phyloP scores from a whole-genome alignment of 2,329 filamentous ascomycete species.

The Claviceps sp. region DNA sequence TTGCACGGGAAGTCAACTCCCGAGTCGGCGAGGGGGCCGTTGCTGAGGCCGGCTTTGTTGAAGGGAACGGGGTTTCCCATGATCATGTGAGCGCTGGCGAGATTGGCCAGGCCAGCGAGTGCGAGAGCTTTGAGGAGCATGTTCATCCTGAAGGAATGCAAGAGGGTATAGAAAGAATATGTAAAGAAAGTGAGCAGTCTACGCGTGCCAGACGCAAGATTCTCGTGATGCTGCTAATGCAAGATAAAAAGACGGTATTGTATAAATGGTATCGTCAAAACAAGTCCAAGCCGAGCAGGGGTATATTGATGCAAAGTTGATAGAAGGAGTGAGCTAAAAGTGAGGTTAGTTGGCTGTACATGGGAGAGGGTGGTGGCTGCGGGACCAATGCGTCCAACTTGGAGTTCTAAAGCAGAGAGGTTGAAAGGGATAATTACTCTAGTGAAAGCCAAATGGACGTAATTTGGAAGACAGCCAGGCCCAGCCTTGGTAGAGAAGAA shows the following conservation, averaged over 20 bases:
- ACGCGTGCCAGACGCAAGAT: constrained; percentile 21
- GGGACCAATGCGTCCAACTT: neutral
- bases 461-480: constrained; percentile 14
- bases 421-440: constrained; percentile 4
- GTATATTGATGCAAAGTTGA: too few relatives aligned
- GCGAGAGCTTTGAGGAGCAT: constrained; percentile 39
- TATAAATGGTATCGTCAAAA: constrained; percentile 10
- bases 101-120: constrained; percentile 41
- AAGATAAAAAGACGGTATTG: constrained; percentile 9
- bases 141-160: constrained; percentile 13
- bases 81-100: constrained; percentile 61
- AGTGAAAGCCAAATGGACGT: neutral
- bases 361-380: too few relatives aligned
- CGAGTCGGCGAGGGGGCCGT: constrained; percentile 45
- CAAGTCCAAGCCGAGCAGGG: neutral
- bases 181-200: constrained; percentile 5
- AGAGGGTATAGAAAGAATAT: constrained; percentile 11
- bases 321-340: too few relatives aligned
- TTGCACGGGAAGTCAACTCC: constrained; percentile 80
- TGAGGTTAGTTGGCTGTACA: too few relatives aligned
- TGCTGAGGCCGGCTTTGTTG: constrained; percentile 27
- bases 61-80: constrained; percentile 59
- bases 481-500: constrained; percentile 19
- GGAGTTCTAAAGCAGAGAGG: constrained; percentile 13
- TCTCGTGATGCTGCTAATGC: constrained; percentile 1